Base-by-base conservation (phyloP, 768 basidiomycete species). In the Hydnum rufescens region DNA sequence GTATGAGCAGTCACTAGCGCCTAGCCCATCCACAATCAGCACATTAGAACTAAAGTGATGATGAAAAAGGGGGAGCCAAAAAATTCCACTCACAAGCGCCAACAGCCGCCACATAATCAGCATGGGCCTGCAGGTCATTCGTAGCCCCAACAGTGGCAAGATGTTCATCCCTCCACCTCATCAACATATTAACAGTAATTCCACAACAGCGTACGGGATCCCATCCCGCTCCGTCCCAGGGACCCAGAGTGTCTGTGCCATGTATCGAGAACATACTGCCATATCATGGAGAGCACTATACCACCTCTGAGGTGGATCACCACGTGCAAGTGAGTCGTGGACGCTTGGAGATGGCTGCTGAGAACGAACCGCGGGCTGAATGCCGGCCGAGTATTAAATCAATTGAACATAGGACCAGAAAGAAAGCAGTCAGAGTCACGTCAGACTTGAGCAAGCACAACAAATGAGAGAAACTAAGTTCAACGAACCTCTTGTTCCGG, bases 91-190 rank as follows among this genome's bases (percentile, higher is more conserved):
- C 55, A 74, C 77, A 78, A 6, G 76, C 75, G 6, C 74, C 74
- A 23, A 80, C 75, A n/a, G 77, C 78, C 22, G 73, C 72, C 43
- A 90, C 77, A 59, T 93, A 96, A 60, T 95, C 87, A 89, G 90
- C 93, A 55, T 80, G 76, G 1, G 76, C 75, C 52, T 80, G 78
- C 63, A 87, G 83, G 62, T 83, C 81, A 51, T 74, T 76, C 5
- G 90, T 89, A 34, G 92, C 88, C 25, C 90, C 89, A 28, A 93
- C 85, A 44, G 73, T 70, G 39, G 71, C 72, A 32, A 95, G 72
- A 60, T 81, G 80, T 32, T 78, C 68, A 29, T 82, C 79, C 55
- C 82, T 71, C 89, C 89, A 93, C 44, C 74, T 51, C 69, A 66
- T 23, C 87, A 72, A 6, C 73, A 66, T 18, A 68, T 65, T 8